Base-by-base conservation (phyloP, 345 rosid genomes). In the Limnanthes douglasii region DNA sequence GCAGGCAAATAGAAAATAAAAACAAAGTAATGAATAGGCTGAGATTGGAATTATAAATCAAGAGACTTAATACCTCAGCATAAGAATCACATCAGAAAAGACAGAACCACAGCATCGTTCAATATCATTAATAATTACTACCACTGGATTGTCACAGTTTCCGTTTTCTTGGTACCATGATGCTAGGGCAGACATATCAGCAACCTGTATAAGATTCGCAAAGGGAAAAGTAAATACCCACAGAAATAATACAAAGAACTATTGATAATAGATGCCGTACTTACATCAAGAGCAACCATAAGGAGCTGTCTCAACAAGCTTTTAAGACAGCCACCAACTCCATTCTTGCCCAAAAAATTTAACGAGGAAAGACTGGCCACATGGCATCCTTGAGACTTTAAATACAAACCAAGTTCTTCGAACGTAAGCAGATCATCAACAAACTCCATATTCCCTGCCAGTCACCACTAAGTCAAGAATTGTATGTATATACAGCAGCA, bases 401-500 rank as follows among this genome's bases (percentile, higher is more conserved):
- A 65, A 48, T 70, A 73, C 19, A 49, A 42, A 4, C 65, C 78
- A 37, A 90, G 82, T 52, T 80, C 84, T 55, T 84, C 59, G 31
- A 77, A 90, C 18, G 98, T 79, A 54, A 69, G 15, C 17, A 73
- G 61, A 72, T 90, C 95, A 48, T 90, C 98, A 48, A 84, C 85
- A 57, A 90, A 75, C 68, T 84, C 98, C 76, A 90, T 48, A 56
- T 90, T 84, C 63, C 70, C 98, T 90, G 78, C 29, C 50, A 56
- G 53, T 36, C 23, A 56, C 33, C 16, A 43, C 11, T 28, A 15
- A 12, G 32, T 51, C 31, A 51, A 37, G 12, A n/a, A n/a, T n/a
- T n/a, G n/a, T n/a, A n/a, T n/a, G n/a, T n/a, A n/a, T n/a, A n/a
- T n/a, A n/a, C n/a, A n/a, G n/a, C 29, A 28, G 37, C 20, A 27